Percentiles rank a stretch among this genome's conserved stretches.
phyloP scores from a whole-genome alignment of 2,329 filamentous ascomycete genomes.

The Arthrobotrys sphaeroides region DNA sequence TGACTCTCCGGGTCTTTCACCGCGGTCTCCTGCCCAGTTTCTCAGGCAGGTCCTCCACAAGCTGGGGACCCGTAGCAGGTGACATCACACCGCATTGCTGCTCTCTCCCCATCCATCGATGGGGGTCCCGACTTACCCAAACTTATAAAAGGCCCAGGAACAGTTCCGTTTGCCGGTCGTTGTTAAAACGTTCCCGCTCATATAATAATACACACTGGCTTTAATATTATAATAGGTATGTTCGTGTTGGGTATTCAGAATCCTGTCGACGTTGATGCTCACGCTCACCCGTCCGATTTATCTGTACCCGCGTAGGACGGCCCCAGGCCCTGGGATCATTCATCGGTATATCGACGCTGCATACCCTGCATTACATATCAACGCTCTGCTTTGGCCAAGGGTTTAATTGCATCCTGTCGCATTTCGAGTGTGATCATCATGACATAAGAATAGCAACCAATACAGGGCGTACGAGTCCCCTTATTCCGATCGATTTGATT shows the following conservation, averaged over 20 bases:
- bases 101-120: background rate
- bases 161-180: constrained; percentile 38
- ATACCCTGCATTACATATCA: constrained; percentile 5
- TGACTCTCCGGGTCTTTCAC: background rate
- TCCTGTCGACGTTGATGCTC: too few relatives aligned
- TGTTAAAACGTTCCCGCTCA: constrained; percentile 2
- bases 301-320: background rate
- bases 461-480: constrained; percentile 6
- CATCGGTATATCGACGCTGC: background rate
- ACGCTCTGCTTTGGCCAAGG: background rate
- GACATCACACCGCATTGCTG: constrained; percentile 42
- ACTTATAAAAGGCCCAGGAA: constrained; percentile 17
- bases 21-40: too few relatives aligned
- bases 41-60: too few relatives aligned
- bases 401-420: constrained; percentile 7
- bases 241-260: too few relatives aligned
- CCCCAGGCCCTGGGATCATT: background rate
- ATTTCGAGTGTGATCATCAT: constrained; percentile 32
- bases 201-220: too few relatives aligned
- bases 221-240: too few relatives aligned
- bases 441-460: constrained; percentile 50
- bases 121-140: background rate
- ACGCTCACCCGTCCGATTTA: background rate
- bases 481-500: constrained; percentile 1
- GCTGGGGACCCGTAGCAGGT: constrained; percentile 23